phyloP scores from a whole-genome alignment of 2,329 filamentous ascomycete genomes.

The Fusarium sp. region DNA sequence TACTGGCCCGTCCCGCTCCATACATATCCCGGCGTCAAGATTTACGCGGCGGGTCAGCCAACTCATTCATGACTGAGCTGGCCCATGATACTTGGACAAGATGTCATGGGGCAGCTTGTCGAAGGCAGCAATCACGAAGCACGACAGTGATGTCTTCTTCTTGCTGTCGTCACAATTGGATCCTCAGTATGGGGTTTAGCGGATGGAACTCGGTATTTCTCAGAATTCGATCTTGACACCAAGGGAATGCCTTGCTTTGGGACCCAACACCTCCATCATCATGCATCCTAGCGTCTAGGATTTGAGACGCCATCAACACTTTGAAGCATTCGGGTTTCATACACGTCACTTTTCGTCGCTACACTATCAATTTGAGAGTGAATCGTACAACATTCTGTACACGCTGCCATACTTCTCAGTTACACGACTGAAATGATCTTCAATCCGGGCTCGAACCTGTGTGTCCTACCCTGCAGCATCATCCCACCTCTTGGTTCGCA shows the following conservation, averaged over 20 bases:
- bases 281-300: slow-evolving; percentile 6
- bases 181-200: background rate
- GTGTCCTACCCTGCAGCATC: slow-evolving; percentile 25
- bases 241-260: slow-evolving; percentile 8
- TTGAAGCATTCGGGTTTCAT: slow-evolving; percentile 4
- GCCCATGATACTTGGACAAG: background rate
- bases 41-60: slow-evolving; percentile 26
- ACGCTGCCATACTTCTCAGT: slow-evolving; percentile 4
- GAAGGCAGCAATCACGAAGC: slow-evolving; percentile 1
- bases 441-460: slow-evolving; percentile 3
- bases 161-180: background rate
- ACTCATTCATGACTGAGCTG: slow-evolving; percentile 36
- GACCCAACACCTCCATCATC: slow-evolving; percentile 1
- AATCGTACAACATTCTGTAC: slow-evolving; percentile 4
- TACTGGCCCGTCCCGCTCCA: slow-evolving; percentile 17
- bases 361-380: background rate
- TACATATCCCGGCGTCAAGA: slow-evolving; percentile 1
- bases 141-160: background rate
- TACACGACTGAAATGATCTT: slow-evolving; percentile 17
- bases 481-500: slow-evolving; percentile 15
- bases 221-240: background rate
- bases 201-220: slow-evolving; percentile 1
- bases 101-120: background rate
- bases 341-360: slow-evolving; percentile 7
- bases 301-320: slow-evolving; percentile 11